Evolutionary conservation across 176 grass and related monocot species (phyloP).

Genomic region (Musa acuminata): DNA sequence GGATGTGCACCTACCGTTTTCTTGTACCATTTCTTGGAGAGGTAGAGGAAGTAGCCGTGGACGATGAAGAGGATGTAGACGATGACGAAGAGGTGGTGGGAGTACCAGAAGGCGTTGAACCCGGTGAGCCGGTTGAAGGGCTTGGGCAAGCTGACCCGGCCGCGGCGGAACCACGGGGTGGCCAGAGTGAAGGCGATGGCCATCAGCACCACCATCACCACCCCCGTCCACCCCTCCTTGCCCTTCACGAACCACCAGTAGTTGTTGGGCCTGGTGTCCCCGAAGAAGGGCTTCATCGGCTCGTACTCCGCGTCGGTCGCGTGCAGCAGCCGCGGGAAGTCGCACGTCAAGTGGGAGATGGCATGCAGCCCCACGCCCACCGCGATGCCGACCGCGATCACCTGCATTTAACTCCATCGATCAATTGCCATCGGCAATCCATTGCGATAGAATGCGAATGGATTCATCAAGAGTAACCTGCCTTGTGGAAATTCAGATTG

Average conservation of each 20-base stretch:
- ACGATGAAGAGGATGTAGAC: constrained; percentile 79
- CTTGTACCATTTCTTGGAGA: constrained; percentile 66
- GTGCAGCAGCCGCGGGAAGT: constrained; percentile 78
- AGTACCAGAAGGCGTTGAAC: constrained; percentile 99
- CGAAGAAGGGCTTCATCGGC: constrained; percentile 68
- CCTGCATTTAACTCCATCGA: background rate
- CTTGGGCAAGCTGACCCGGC: constrained; percentile 32
- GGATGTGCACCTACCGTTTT: constrained; percentile 33
- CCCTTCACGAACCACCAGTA: constrained; percentile 99
- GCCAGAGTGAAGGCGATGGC: constrained; percentile 65
- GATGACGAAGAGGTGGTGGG: constrained; percentile 84
- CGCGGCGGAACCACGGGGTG: constrained; percentile 73
- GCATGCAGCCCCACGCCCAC: constrained; percentile 57
- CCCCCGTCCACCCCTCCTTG: constrained; percentile 82
- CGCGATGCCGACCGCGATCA: constrained; percentile 25
- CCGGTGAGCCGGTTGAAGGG: constrained; percentile 46
- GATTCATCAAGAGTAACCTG: no score
- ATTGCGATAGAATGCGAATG: no score
- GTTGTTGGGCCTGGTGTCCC: constrained; percentile 28
- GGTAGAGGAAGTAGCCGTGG: constrained; percentile 68
- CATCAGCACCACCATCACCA: constrained; percentile 76
- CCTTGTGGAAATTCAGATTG: constrained; percentile 43
- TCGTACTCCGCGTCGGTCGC: constrained; percentile 41
- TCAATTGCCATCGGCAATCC: no score
- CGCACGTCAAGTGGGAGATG: constrained; percentile 72